These are phyloP conservation scores for Rosa lucieae DNA, from an alignment of 306 rosid genomes.

Conservation along the genomic window DNA sequence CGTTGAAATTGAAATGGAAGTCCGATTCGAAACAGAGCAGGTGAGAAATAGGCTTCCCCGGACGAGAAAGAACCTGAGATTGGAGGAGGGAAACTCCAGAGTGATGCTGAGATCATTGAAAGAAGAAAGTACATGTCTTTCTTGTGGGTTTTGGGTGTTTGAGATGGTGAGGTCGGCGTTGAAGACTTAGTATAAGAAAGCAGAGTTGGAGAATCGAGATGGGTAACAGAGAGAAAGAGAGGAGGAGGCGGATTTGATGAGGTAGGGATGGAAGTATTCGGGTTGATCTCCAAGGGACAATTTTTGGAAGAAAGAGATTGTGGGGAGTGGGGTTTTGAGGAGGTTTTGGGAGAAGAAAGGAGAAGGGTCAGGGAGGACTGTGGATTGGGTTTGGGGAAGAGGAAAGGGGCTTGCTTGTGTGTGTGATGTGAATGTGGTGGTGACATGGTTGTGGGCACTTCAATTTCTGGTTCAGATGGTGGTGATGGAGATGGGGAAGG, in stretches of 20 bases:
- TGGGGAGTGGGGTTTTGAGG: too few species aligned
- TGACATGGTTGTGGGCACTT: too few species aligned
- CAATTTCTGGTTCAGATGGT: too few species aligned
- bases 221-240: slow-evolving; percentile 74
- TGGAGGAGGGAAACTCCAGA: slow-evolving; percentile 67
- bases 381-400: too few species aligned
- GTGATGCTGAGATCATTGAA: slow-evolving; percentile 72
- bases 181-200: slow-evolving; percentile 55
- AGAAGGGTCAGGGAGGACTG: too few species aligned
- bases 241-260: slow-evolving; percentile 58
- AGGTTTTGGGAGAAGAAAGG: too few species aligned
- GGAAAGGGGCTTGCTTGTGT: too few species aligned
- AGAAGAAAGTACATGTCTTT: slow-evolving; percentile 54
- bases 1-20: slow-evolving; percentile 60
- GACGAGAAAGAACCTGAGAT: slow-evolving; percentile 61
- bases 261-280: slow-evolving; percentile 85
- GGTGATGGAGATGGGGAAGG: neutral
- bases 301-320: too few species aligned
- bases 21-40: slow-evolving; percentile 33
- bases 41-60: slow-evolving; percentile 87
- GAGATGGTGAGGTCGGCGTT: slow-evolving; percentile 66
- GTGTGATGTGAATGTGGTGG: too few species aligned
- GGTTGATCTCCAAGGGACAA: slow-evolving; percentile 42
- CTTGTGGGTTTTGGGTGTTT: slow-evolving; percentile 32
- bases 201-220: slow-evolving; percentile 37